These are phyloP conservation scores for Crithidia bombi DNA, from an alignment of 208 protist genomes.

Conservation along the genomic window DNA sequence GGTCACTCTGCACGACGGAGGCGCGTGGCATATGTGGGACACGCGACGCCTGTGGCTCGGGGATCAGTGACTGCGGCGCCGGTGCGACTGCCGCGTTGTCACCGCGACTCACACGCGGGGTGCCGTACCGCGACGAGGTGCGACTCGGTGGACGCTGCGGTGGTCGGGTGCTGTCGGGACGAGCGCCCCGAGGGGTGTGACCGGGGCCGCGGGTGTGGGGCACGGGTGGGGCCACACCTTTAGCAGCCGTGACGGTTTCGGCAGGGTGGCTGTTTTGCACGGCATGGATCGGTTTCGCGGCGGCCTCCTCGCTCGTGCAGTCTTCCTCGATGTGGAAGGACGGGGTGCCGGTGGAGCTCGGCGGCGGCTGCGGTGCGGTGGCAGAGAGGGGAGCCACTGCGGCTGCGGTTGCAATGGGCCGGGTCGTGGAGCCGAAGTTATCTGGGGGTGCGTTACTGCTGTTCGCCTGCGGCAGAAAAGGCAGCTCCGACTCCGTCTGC, in stretches of 20 bases:
- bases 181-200: slow-evolving; percentile 33
- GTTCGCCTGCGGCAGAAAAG: not conserved
- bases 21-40: not conserved
- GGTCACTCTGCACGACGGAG: slow-evolving; percentile 26
- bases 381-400: too few species aligned
- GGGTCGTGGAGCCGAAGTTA: slow-evolving; percentile 1
- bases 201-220: slow-evolving; percentile 54
- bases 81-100: not conserved
- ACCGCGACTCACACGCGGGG: slow-evolving; percentile 13
- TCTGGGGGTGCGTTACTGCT: too few species aligned
- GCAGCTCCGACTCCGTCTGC: slow-evolving; percentile 8
- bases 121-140: slow-evolving; percentile 28
- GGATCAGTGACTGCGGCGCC: not conserved
- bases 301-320: slow-evolving; percentile 1
- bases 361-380: not conserved
- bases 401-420: not conserved
- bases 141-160: slow-evolving; percentile 34
- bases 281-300: not conserved
- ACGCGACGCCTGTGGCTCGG: slow-evolving; percentile 2
- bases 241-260: not conserved
- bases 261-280: not conserved
- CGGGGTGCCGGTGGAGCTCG: slow-evolving; percentile 1
- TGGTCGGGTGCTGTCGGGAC: slow-evolving; percentile 26
- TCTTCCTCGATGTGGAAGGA: slow-evolving; percentile 10
- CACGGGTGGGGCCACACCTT: slow-evolving; percentile 34